These are phyloP conservation scores for Cutaneotrichosporon dermatis DNA, from an alignment of 1,284 basidiomycete species.

Conservation along the genomic window DNA sequence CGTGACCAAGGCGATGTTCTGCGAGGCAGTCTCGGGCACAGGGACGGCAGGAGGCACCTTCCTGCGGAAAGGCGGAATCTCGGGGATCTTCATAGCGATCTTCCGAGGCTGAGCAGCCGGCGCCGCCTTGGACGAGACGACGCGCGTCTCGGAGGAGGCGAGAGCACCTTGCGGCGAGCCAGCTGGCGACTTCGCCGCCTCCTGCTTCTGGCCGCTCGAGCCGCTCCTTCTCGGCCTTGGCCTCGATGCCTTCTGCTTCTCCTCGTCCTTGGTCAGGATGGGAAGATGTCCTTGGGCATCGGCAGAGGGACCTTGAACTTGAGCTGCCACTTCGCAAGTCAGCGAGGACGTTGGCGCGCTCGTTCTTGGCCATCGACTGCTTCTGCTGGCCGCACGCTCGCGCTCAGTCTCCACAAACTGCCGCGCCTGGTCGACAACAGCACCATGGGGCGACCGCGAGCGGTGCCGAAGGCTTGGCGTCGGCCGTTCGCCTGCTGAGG, in stretches of 20 bases:
- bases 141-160: constrained; percentile 20
- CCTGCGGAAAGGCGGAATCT: constrained; percentile 82
- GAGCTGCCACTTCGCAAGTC: constrained; percentile 89
- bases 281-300: constrained; percentile 91
- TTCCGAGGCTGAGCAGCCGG: constrained; percentile 28
- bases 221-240: constrained; percentile 63
- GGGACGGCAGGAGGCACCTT: constrained; percentile 32
- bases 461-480: constrained; percentile 8
- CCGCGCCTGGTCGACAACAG: constrained; percentile 58
- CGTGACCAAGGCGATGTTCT: constrained; percentile 41
- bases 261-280: constrained; percentile 83
- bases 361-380: constrained; percentile 81
- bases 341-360: constrained; percentile 59
- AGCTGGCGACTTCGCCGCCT: constrained; percentile 18
- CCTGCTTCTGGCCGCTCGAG: constrained; percentile 58
- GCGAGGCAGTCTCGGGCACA: constrained; percentile 36
- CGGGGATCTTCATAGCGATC: constrained; percentile 61
- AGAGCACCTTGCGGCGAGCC: constrained; percentile 31
- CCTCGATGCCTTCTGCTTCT: constrained; percentile 77
- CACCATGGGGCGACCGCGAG: constrained; percentile 18
- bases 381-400: constrained; percentile 84
- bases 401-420: constrained; percentile 86
- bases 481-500: constrained; percentile 17
- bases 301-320: constrained; percentile 94
- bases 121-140: neutral